Base-by-base conservation (phyloP, 2,329 filamentous ascomycete genomes). In the Geosmithia morbida region DNA sequence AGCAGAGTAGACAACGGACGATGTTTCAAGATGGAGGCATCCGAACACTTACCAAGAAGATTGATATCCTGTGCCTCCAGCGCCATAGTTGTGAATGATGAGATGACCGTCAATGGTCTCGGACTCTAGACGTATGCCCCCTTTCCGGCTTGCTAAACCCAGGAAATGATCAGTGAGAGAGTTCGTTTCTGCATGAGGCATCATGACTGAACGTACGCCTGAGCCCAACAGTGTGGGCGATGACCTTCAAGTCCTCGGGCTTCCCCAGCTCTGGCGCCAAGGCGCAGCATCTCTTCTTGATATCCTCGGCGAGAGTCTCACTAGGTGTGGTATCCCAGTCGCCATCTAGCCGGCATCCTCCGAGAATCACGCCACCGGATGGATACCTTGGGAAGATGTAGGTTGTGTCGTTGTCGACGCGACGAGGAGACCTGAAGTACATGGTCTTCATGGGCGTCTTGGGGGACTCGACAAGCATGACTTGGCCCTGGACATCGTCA, bases 341-440 rank as follows among this genome's bases (percentile, higher is more conserved):
- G 3, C 55, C 54, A 37, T 64, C 54, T 26, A 61, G 51, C 19
- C 60, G 52, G 44, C 59, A 63, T 0, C 62, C 62, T 1, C 61
- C 62, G 1, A 65, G 55, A 2, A 64, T 54, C 11, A 63, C 53
- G 2, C 61, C 62, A 5, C 61, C 61, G 2, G 53, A 52, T 6
- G 64, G 57, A 1, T 63, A 59, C 2, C 68, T 58, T 2, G 66
- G 67, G 50, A 71, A 70, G 7, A 71, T 58, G 33, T 37, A 37
- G 3, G 14, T 37, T 0, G 67, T 66, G 0, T 62, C 64, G 17
- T 65, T 61, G 18, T 62, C 63, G 46, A 67, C 63, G 22, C 67
- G 60, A 26, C 61, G 59, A 2, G 65, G 66, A 0, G 62, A 62
- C 37, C 66, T 64, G 52, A 69, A 61, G 48, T 63, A 62, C 66